Base-by-base conservation (phyloP, 1,284 basidiomycete genomes). In the Ceratobasidium sp. region DNA sequence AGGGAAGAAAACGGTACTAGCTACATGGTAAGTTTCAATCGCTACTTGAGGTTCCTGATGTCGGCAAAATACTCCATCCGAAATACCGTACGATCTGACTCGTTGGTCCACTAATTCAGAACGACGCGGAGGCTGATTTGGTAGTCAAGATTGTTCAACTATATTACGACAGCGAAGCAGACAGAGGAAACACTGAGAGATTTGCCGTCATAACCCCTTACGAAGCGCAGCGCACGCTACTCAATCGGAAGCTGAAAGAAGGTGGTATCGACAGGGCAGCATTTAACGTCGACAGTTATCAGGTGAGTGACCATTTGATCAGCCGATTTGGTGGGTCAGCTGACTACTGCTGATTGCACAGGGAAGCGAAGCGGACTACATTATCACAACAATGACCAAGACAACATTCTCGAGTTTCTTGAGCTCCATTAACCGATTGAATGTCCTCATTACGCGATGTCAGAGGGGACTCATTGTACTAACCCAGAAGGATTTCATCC, bases 201-300 rank as follows among this genome's bases (percentile, higher is more conserved):
- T 90, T 82, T 74, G 82, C 82, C 49, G 83, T 91, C 58, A 87
- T 91, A 54, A 91, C 87, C 5, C 88, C 88, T 0, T 91, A 90
- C 81, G 87, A 88, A 74, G 82, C 80, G 2, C 89, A 91, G 75
- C 81, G 87, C 15, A 80, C 76, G 40, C 60, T 78, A 6, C 81
- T 91, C 74, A 85, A 88, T 73, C 71, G 77, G 0, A 72, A 68
- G 7, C 79, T 91, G 74, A 83, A 84, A 70, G 68, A 75, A 0
- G 43, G 31, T 15, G 42, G 43, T 12, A 43, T 60, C 27, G 15
- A 40, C 22, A 32, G 50, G 27, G 15, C 43, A 75, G 68, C 69
- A n/a, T 73, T 70, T 50, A 73, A 71, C 47, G 62, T 73, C 22
- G 72, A 73, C 67, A n/a, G n/a, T n/a, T n/a, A n/a, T n/a, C n/a